Evolutionary conservation across 1,284 basidiomycete species (phyloP).

Genomic region (Puccinia horiana): DNA sequence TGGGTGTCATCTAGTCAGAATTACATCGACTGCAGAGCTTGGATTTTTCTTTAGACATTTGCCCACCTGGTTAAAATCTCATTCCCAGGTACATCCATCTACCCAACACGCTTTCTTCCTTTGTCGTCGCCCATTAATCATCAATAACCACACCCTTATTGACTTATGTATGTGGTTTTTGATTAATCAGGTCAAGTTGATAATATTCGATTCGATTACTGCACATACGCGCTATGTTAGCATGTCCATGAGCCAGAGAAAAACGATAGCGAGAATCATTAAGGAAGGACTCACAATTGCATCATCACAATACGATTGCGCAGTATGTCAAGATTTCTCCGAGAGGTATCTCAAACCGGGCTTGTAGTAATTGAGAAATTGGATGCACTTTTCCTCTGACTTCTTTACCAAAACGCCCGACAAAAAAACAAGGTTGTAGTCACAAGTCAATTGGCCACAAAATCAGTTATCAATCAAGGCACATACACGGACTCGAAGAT

Average conservation of each 20-base stretch:
- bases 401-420: no score
- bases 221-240: conserved; percentile 43
- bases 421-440: background rate
- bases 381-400: background rate
- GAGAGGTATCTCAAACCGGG: no score
- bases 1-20: conserved; percentile 35
- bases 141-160: background rate
- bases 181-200: conserved; percentile 18
- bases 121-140: no score
- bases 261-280: conserved; percentile 5
- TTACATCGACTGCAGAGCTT: conserved; percentile 21
- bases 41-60: conserved; percentile 21
- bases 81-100: conserved; percentile 13
- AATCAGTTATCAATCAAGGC: background rate
- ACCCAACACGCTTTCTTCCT: background rate
- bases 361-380: no score
- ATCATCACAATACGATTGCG: conserved; percentile 27
- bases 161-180: background rate
- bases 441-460: conserved; percentile 14
- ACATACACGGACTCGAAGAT: background rate
- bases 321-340: conserved; percentile 1
- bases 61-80: conserved; percentile 17
- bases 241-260: conserved; percentile 36
- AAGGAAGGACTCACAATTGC: conserved; percentile 18
- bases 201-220: conserved; percentile 39